These are phyloP conservation scores for Diaporthe vaccinii DNA, from an alignment of 2,329 filamentous ascomycete species.

Conservation along the genomic window DNA sequence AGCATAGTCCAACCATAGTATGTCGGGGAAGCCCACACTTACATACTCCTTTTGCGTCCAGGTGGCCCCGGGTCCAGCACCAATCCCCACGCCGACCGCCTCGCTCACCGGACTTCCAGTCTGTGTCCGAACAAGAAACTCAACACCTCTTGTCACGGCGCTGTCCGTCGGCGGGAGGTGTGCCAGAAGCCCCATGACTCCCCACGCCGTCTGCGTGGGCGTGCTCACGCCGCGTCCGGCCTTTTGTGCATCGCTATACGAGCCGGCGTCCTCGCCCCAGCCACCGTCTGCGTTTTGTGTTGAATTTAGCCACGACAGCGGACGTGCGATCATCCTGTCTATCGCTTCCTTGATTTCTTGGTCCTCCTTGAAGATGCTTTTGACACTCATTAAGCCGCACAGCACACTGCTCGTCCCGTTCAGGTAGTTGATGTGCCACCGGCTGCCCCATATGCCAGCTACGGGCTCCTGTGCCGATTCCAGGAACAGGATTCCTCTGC, in stretches of 20 bases:
- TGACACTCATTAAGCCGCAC: constrained; percentile 17
- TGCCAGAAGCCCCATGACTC: not conserved
- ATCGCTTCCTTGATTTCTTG: constrained; percentile 2
- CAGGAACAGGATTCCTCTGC: constrained; percentile 46
- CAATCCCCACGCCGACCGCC: not conserved
- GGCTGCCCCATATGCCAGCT: constrained; percentile 49
- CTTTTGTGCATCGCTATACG: constrained; percentile 16
- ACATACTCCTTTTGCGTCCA: constrained; percentile 2
- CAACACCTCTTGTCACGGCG: not conserved
- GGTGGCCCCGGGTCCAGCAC: not conserved
- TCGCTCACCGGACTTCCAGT: constrained; percentile 20
- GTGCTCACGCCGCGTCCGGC: not conserved
- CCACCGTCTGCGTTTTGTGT: not conserved
- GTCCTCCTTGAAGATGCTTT: not conserved
- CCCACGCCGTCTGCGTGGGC: not conserved
- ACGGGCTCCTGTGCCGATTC: constrained; percentile 43
- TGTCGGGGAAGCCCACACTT: constrained; percentile 15
- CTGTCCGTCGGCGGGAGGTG: not conserved
- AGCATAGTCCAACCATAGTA: constrained; percentile 8
- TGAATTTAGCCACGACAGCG: not conserved
- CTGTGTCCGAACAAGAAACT: not conserved
- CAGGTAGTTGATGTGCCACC: constrained; percentile 53
- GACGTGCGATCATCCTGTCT: constrained; percentile 22
- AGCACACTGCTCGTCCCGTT: constrained; percentile 49
- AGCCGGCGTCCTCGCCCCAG: not conserved